Evolutionary conservation across 108 stramenopile species (phyloP).

Genomic region (Aurantiochytrium sp.): DNA sequence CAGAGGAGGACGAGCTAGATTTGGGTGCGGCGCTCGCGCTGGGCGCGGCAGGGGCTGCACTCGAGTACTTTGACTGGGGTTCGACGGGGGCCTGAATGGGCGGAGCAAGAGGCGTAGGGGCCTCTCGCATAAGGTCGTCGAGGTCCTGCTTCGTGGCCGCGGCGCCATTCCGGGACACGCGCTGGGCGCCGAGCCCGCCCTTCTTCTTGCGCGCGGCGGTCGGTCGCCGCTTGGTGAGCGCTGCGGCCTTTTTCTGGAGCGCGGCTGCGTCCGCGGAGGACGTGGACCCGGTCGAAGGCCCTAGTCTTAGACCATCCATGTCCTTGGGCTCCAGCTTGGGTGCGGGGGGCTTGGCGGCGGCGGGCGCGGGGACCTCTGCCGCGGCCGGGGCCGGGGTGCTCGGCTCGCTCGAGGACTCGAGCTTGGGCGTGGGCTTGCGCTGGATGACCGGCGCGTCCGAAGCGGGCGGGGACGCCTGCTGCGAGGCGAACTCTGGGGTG

Average conservation of each 20-base stretch:
- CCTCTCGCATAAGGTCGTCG: neutral
- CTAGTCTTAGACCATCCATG: neutral
- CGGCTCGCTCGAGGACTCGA: neutral
- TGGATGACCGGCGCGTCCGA: neutral
- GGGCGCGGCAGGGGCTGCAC: neutral
- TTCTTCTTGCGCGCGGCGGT: neutral
- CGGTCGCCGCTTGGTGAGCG: neutral
- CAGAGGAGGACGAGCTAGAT: no score
- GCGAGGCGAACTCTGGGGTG: neutral
- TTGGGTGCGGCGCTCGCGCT: neutral
- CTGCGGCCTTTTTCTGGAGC: neutral
- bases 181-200: neutral
- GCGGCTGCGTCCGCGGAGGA: neutral
- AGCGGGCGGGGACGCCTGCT: neutral
- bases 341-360: neutral
- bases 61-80: neutral
- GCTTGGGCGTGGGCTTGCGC: neutral
- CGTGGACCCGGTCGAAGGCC: neutral
- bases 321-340: neutral
- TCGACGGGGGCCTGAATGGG: neutral
- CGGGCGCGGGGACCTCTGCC: neutral
- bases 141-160: constrained; percentile 5
- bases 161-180: neutral
- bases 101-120: neutral
- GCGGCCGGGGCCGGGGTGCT: neutral